Evolutionary conservation across 768 basidiomycete species (phyloP), one percentile per base, ranked within the genome.

Genomic region (Tricholoma bakamatsutake): DNA sequence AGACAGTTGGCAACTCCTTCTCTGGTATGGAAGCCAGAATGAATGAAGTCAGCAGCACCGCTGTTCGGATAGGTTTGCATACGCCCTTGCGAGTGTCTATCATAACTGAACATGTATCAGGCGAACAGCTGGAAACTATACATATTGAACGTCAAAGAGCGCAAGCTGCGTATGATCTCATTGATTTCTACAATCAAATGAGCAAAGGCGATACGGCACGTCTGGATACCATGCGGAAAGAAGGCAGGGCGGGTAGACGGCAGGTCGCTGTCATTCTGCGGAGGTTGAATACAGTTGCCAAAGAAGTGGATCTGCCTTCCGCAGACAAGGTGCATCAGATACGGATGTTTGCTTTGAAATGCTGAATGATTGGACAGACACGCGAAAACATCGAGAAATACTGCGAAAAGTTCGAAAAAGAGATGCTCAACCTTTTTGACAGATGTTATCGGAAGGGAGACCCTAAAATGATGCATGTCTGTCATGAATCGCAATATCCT

Each of bases 341-440:
- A 39, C 42, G 13, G 39, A 27, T 27, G 40, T 40, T 5, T 6
- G 11, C 40, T 53, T 5, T 17, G 15, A 12, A 13, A 31, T 52
- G 27, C 56, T n/a, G 53, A 37, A 49, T 37, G 18, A 18, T 8
- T 4, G 6, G 61, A 21, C 24, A 95, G 88, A 93, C 94, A 2
- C 78, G 90, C 58, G 94, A 97, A 67, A 87, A 79, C 56, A 93
- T 99, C 57, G 96, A 98, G 64, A 90, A 88, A 67, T 98, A 98
- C 63, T 97, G 97, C 73, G 97, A 99, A 73, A 92, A 89, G 69
- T 98, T 98, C 61, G 97, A 99, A 71, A 98, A 96, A 73, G 96
- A 98, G 66, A 96, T 98, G 84, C 82, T 99, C 52, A 85, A 90
- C 66, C 76, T 98, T 40, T 99, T 99, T 67, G 97, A 99, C 68